Percentiles rank a stretch among this genome's conserved stretches.
phyloP scores from a whole-genome alignment of 345 rosid genomes.

The Gossypium sturtianum region DNA sequence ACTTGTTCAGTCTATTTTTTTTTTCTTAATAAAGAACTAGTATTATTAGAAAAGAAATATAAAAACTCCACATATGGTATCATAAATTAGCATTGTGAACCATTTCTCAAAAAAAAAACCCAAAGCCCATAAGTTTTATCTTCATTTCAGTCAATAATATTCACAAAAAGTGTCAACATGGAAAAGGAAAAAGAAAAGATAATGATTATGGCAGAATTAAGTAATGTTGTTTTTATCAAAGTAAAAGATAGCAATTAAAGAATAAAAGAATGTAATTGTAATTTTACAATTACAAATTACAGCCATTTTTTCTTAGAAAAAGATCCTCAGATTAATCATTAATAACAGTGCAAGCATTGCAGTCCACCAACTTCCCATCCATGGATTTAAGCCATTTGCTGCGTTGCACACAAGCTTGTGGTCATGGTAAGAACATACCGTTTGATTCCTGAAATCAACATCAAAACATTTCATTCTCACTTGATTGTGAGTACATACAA shows the following conservation, averaged over 20 bases:
- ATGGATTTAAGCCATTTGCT: conserved; percentile 27
- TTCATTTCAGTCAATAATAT: no score
- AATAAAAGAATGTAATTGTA: not conserved
- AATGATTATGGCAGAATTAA: not conserved
- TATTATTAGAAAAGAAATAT: no score
- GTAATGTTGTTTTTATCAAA: not conserved
- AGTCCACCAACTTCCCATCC: conserved; percentile 35
- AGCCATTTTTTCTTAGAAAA: not conserved
- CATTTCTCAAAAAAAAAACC: no score
- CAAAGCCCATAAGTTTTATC: no score
- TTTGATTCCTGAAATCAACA: conserved; percentile 36
- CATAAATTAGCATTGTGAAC: no score
- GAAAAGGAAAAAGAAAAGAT: no score
- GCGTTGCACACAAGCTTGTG: conserved; percentile 51
- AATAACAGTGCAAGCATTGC: conserved; percentile 15
- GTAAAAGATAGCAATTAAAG: not conserved
- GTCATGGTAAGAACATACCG: conserved; percentile 69
- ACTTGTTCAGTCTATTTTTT: no score
- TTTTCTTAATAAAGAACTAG: no score
- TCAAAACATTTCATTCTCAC: no score
- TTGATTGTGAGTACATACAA: no score
- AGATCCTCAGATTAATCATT: not conserved
- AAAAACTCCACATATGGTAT: no score
- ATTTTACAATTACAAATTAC: not conserved
- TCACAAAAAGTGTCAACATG: no score